These are phyloP conservation scores for Saturnispora zaruensis DNA, from an alignment of 805 yeast genomes.

Conservation along the genomic window DNA sequence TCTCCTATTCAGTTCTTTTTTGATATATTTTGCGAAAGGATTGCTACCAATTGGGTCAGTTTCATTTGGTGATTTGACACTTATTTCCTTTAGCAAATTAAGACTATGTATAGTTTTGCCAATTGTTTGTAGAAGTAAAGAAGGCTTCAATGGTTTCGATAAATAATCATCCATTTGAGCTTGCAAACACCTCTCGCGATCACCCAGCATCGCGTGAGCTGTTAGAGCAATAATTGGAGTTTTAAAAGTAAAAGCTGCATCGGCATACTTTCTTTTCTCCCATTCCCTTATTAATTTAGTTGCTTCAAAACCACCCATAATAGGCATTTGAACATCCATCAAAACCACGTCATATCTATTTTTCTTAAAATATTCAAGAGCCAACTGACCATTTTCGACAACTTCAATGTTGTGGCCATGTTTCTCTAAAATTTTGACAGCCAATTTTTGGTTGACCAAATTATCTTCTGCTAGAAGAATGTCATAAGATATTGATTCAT, in stretches of 20 bases:
- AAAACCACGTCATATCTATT: slow-evolving; percentile 69
- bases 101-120: slow-evolving; percentile 72
- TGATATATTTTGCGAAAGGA: slow-evolving; percentile 8
- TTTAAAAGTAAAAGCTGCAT: slow-evolving; percentile 52
- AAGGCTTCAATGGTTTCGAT: slow-evolving; percentile 81
- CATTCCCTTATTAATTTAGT: slow-evolving; percentile 79
- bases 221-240: slow-evolving; percentile 87
- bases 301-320: slow-evolving; percentile 92
- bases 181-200: slow-evolving; percentile 74
- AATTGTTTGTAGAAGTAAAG: slow-evolving; percentile 73
- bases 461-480: slow-evolving; percentile 82
- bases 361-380: slow-evolving; percentile 63
- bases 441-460: slow-evolving; percentile 77
- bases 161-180: slow-evolving; percentile 91
- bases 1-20: slow-evolving; percentile 9
- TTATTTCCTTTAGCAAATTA: slow-evolving; percentile 46
- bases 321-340: slow-evolving; percentile 95
- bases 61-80: slow-evolving; percentile 5
- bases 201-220: slow-evolving; percentile 93
- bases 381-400: slow-evolving; percentile 80
- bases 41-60: background rate
- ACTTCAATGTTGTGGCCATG: slow-evolving; percentile 79
- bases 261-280: slow-evolving; percentile 75
- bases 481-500: slow-evolving; percentile 66
- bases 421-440: slow-evolving; percentile 76